Percentiles rank a stretch among this genome's conserved stretches.
Conservation (phyloP, 2,329 filamentous ascomycete genomes). For the Aspergillus oerlinghausenensis region DNA sequence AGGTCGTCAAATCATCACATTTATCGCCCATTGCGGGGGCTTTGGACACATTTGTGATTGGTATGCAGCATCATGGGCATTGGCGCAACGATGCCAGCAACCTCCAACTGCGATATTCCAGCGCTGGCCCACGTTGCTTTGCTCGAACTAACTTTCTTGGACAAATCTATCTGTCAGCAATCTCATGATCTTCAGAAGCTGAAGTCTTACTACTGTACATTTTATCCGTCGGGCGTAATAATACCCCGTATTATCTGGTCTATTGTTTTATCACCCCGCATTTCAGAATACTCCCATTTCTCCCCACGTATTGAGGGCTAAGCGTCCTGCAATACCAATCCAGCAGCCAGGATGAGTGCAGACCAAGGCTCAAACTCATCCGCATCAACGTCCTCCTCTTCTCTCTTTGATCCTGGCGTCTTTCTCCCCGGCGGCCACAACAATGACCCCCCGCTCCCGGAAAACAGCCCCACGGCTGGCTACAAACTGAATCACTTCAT, state of each 20-base stretch:
- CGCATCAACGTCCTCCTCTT: not conserved
- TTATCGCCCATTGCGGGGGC: not conserved
- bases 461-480: slow-evolving; percentile 23
- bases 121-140: not conserved
- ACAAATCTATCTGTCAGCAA: not conserved
- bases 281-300: not conserved
- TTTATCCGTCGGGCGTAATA: not conserved
- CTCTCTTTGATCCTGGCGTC: slow-evolving; percentile 21
- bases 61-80: not conserved
- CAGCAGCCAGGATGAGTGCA: not conserved
- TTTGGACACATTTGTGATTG: not conserved
- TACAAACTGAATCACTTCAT: slow-evolving; percentile 39
- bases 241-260: not conserved
- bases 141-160: not conserved
- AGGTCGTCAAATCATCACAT: not conserved
- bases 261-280: not conserved
- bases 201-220: not conserved
- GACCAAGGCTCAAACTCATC: not conserved
- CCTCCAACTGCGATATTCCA: not conserved
- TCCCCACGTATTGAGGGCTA: not conserved
- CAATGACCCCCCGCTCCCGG: slow-evolving; percentile 24
- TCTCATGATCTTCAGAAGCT: not conserved
- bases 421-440: slow-evolving; percentile 30
- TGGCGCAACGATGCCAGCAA: not conserved
- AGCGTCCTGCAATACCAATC: not conserved